phyloP scores from a whole-genome alignment of 306 rosid species.

The Acacia acuminata region DNA sequence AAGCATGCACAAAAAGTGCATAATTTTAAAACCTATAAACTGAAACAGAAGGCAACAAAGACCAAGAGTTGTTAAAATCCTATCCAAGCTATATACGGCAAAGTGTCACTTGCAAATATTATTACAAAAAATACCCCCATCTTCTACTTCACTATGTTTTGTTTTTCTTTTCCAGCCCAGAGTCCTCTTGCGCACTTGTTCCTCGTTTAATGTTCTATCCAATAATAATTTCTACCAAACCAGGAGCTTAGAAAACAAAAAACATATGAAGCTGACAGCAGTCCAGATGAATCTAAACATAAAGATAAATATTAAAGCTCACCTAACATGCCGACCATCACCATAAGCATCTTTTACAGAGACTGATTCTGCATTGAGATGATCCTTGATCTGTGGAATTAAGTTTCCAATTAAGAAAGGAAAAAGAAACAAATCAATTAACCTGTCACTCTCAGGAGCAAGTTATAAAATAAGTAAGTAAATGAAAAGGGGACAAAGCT shows the following conservation, averaged over 20 bases:
- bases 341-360: conserved; percentile 78
- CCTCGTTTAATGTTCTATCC: neutral
- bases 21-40: neutral
- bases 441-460: neutral
- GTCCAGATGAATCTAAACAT: neutral
- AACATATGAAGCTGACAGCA: neutral
- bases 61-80: neutral
- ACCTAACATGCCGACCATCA: conserved; percentile 93
- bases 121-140: neutral
- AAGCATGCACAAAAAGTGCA: neutral
- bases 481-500: neutral
- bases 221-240: neutral
- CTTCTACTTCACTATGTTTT: neutral
- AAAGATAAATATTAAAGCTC: conserved; percentile 12
- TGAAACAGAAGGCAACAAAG: neutral
- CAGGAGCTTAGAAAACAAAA: neutral
- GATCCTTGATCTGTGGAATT: conserved; percentile 69
- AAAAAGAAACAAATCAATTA: neutral
- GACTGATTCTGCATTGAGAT: conserved; percentile 78
- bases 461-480: neutral
- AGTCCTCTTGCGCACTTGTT: neutral
- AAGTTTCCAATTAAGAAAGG: conserved; percentile 6
- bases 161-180: neutral
- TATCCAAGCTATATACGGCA: conserved; percentile 4
- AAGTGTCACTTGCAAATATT: neutral